These are phyloP conservation scores for Phytophthora pseudosyringae DNA, from an alignment of 352 stramenopile species.

Conservation along the genomic window DNA sequence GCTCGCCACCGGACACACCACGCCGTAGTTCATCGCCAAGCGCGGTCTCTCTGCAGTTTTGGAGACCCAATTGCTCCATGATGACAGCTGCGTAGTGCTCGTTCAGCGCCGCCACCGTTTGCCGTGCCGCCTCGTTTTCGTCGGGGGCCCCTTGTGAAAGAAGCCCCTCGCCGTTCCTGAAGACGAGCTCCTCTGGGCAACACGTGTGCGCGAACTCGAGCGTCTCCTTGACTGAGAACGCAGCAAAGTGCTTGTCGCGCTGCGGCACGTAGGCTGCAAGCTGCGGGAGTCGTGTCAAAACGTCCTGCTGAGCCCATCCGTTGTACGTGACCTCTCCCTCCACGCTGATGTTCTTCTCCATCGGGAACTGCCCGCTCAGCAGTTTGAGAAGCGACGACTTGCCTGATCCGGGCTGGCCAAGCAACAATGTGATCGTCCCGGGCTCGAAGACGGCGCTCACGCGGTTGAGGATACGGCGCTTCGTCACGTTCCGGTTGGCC, in stretches of 20 bases:
- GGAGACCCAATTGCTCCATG: conserved; percentile 37
- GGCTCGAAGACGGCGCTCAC: conserved; percentile 44
- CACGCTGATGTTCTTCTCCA: conserved; percentile 33
- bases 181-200: conserved; percentile 35
- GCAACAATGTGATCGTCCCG: conserved; percentile 41
- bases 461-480: conserved; percentile 36
- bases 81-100: conserved; percentile 37
- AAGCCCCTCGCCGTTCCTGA: conserved; percentile 59
- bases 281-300: conserved; percentile 24
- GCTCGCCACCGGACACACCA: conserved; percentile 68
- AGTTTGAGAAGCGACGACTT: conserved; percentile 51
- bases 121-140: conserved; percentile 25
- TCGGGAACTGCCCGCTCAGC: conserved; percentile 40
- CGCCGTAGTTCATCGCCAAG: conserved; percentile 42
- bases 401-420: conserved; percentile 37
- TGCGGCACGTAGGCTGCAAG: conserved; percentile 34
- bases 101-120: conserved; percentile 11
- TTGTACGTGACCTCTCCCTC: conserved; percentile 45
- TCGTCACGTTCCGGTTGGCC: conserved; percentile 8
- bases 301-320: conserved; percentile 12
- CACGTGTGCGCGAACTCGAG: conserved; percentile 38
- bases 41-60: conserved; percentile 27
- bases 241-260: conserved; percentile 35
- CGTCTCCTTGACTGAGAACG: conserved; percentile 38
- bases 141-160: conserved; percentile 34